Evolutionary conservation across 805 yeast species (phyloP).

Genomic region (Candida tallmaniae): DNA sequence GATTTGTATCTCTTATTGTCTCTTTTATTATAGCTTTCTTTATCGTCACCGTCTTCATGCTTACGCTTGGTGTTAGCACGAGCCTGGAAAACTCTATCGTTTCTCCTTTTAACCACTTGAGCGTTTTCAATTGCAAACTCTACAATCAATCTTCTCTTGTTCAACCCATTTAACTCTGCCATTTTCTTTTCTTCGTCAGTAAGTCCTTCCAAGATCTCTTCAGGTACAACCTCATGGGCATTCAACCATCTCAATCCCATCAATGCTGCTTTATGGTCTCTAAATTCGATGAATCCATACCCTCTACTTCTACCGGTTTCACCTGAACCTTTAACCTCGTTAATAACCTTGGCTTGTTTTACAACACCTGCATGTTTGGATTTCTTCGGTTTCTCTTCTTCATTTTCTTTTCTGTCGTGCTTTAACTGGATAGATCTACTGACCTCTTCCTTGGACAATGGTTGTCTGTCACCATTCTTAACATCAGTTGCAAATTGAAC

Average conservation of each 20-base stretch:
- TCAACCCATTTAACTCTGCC: conserved; percentile 49
- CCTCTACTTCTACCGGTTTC: conserved; percentile 91
- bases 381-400: conserved; percentile 40
- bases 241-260: conserved; percentile 98
- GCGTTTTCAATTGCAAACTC: conserved; percentile 97
- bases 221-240: conserved; percentile 76
- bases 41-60: conserved; percentile 18
- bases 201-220: conserved; percentile 69
- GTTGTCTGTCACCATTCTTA: conserved; percentile 66
- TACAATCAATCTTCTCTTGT: conserved; percentile 75
- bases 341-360: conserved; percentile 86
- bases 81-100: conserved; percentile 49
- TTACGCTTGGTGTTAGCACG: conserved; percentile 18
- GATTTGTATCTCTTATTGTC: conserved; percentile 10
- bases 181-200: conserved; percentile 60
- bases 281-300: conserved; percentile 89
- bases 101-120: conserved; percentile 85
- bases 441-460: conserved; percentile 84
- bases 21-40: conserved; percentile 16
- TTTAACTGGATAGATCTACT: conserved; percentile 73
- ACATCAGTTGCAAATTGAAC: conserved; percentile 93
- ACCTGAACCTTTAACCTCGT: conserved; percentile 87
- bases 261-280: conserved; percentile 87
- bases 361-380: conserved; percentile 86
- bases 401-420: conserved; percentile 31